Base-by-base conservation (phyloP, 2,329 filamentous ascomycete species). In the Hypoxylon sp. region DNA sequence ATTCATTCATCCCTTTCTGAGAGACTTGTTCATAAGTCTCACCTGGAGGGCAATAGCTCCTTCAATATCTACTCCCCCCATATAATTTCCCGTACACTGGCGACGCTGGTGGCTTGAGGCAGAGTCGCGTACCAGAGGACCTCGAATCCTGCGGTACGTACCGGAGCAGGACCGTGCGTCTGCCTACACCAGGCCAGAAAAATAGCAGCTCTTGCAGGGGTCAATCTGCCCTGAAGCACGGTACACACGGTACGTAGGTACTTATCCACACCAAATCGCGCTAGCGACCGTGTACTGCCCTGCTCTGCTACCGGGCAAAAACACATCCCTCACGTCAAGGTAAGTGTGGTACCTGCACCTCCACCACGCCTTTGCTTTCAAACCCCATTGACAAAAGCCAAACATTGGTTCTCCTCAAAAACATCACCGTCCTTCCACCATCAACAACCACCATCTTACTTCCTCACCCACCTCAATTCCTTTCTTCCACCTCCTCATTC, bases 321-420 rank as follows among this genome's bases (percentile, higher is more conserved):
- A 72, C 59, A 69, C 65, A 66, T 65, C 54, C 56, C 60, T 70
- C 63, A 64, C 66, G 49, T 64, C 53, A 45, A 64, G 69, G 68
- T 70, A 71, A 62, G 44, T 44, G 40, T 22, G 51, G 70, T 72
- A 70, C 69, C 58, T 55, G 30, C 53, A 40, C 40, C 11, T 57
- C 54, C 36, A 59, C 57, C 53, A 40, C 51, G 30, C 60, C 63
- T 54, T 48, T 52, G 44, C 63, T 61, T 56, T 54, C 55, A 54
- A 66, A 54, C 45, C 56, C 60, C 50, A 59, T 46, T 4, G 7
- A 30, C 65, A 64, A 60, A 59, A 67, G 44, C 68, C 68, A 72
- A 73, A 74, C 71, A 73, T 71, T 71, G 62, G 33, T 54, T 62
- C 44, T 36, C 59, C 56, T 66, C 65, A 69, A 74, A 74, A 74